phyloP scores from a whole-genome alignment of 1,139 yeast species.

The Yamadazyma membranifaciens region DNA sequence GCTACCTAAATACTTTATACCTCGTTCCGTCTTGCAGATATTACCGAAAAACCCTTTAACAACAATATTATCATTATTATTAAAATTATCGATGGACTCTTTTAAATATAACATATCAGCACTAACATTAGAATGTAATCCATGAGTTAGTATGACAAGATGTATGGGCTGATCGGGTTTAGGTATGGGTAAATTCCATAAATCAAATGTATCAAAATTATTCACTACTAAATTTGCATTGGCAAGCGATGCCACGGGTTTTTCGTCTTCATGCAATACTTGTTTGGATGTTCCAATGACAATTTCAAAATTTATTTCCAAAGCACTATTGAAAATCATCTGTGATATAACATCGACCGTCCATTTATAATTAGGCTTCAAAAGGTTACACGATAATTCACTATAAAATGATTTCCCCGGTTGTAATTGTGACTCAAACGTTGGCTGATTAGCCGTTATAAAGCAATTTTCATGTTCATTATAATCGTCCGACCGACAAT shows the following conservation, averaged over 20 bases:
- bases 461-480: conserved; percentile 52
- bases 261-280: conserved; percentile 32
- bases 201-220: conserved; percentile 60
- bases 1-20: conserved; percentile 81
- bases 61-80: conserved; percentile 55
- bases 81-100: conserved; percentile 65
- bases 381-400: conserved; percentile 39
- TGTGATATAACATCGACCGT: conserved; percentile 83
- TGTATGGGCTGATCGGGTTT: conserved; percentile 54
- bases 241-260: neutral
- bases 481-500: conserved; percentile 67
- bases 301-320: conserved; percentile 71
- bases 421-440: conserved; percentile 61
- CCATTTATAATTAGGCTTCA: conserved; percentile 60
- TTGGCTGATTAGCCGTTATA: conserved; percentile 67
- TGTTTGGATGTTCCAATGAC: conserved; percentile 53
- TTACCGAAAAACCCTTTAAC: conserved; percentile 85
- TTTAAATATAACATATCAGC: conserved; percentile 87
- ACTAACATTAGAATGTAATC: conserved; percentile 84
- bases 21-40: conserved; percentile 87
- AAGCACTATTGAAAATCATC: conserved; percentile 68
- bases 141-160: conserved; percentile 82
- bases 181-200: conserved; percentile 67
- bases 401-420: conserved; percentile 64
- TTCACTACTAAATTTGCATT: conserved; percentile 32